These are phyloP conservation scores for Penicillium goetzii DNA, from an alignment of 495 filamentous ascomycete genomes.

Conservation along the genomic window DNA sequence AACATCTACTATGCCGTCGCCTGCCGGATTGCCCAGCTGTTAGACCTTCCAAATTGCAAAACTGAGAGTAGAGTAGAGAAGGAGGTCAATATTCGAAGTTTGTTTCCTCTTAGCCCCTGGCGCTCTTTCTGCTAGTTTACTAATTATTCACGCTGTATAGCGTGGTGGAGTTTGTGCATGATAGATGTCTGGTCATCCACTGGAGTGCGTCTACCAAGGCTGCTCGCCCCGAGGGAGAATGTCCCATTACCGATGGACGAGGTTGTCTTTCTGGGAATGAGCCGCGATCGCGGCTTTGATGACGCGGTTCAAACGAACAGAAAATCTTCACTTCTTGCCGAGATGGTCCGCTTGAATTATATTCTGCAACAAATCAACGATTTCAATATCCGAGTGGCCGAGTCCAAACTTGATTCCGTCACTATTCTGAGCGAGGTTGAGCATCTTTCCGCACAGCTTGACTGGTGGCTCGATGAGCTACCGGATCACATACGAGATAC, in stretches of 20 bases:
- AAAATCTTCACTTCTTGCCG: constrained; percentile 30
- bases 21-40: constrained; percentile 29
- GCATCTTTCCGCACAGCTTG: constrained; percentile 30
- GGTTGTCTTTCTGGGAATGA: constrained; percentile 23
- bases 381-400: constrained; percentile 34
- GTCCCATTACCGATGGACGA: constrained; percentile 40
- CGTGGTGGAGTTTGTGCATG: constrained; percentile 50
- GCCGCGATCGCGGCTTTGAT: constrained; percentile 16
- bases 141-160: constrained; percentile 11
- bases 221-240: constrained; percentile 27
- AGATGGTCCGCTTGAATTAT: constrained; percentile 42
- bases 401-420: constrained; percentile 14
- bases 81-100: constrained; percentile 36
- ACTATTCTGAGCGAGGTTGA: constrained; percentile 24
- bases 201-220: constrained; percentile 38
- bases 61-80: constrained; percentile 15
- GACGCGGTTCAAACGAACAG: not conserved
- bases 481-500: constrained; percentile 38
- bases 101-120: not conserved
- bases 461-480: constrained; percentile 34
- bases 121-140: not conserved
- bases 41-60: constrained; percentile 26
- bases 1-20: constrained; percentile 27
- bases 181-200: constrained; percentile 48
- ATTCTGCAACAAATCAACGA: constrained; percentile 41